Base-by-base conservation (phyloP, 2,329 filamentous ascomycete species). In the Knoxdaviesia proteae region DNA sequence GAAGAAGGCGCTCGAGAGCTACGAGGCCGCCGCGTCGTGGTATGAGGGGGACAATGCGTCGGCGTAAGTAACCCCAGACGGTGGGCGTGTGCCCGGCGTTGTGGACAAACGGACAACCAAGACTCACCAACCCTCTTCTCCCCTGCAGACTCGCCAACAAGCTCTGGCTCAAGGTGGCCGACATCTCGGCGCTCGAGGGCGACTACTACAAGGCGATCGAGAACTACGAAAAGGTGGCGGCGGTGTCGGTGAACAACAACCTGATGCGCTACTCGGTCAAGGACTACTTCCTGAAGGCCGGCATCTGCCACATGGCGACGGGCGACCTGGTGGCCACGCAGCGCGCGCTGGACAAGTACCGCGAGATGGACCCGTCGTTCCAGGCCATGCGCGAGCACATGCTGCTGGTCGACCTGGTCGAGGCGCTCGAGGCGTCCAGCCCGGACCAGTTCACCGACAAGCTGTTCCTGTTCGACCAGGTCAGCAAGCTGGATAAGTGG, bases 401-500 rank as follows among this genome's bases (percentile, higher is more conserved):
- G 61, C 67, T 96, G 32, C 68, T 96, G 36, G 65, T 69, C 6
- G 86, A 94, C 57, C 65, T 96, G 35, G 64, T 74, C 33, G 76
- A 80, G 46, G 74, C 82, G 4, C 69, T 94, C 45, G 78, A 90
- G 54, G 69, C 74, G 33, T 77, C 78, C 44, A 83, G 92, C 53
- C 78, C 81, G 57, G 84, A 94, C 52, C 67, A 70, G 47, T 96
- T 93, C 54, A 74, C 80, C 29, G 84, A 93, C 55, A 86, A 87
- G 58, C 61, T 90, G 48, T 93, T 81, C 66, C 77, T 88, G 58
- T 96, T 75, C 56, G 86, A 94, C 58, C 83, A 92, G 64, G 69
- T 94, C 63, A 90, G 78, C 63, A 90, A 90, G 67, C 64, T 96
- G 54, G 87, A 94, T 57, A 90, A 88, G 65, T 96, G 88, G 88